Evolutionary conservation across 768 basidiomycete species (phyloP).

Genomic region (Tylopilus felleus): DNA sequence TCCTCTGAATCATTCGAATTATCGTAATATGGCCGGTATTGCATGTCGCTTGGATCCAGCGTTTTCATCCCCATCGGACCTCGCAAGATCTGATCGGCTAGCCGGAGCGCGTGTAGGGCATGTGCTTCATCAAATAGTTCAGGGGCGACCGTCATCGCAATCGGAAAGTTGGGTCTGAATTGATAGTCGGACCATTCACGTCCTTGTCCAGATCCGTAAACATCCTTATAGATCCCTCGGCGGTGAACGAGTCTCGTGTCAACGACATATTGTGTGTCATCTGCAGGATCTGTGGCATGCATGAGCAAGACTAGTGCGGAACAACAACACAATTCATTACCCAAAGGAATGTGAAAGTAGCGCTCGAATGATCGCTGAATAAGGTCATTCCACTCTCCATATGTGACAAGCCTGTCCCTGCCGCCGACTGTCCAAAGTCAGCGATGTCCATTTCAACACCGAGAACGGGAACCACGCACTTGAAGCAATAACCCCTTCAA

Average conservation of each 20-base stretch:
- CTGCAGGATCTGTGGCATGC: constrained; percentile 51
- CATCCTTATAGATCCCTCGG: constrained; percentile 98
- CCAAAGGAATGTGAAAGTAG: constrained; percentile 83
- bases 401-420: constrained; percentile 66
- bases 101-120: constrained; percentile 72
- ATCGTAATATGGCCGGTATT: constrained; percentile 90
- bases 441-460: neutral
- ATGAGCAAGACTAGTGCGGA: neutral
- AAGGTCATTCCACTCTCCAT: constrained; percentile 85
- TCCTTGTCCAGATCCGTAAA: constrained; percentile 82
- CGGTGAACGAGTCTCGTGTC: constrained; percentile 73
- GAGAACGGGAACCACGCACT: constrained; percentile 47
- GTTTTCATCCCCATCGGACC: constrained; percentile 96
- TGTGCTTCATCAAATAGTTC: constrained; percentile 84
- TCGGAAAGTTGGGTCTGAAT: constrained; percentile 87
- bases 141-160: constrained; percentile 96
- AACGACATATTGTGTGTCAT: constrained; percentile 70
- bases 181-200: constrained; percentile 98
- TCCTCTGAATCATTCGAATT: constrained; percentile 93
- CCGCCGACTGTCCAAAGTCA: constrained; percentile 57
- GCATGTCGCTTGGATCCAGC: constrained; percentile 79
- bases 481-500: constrained; percentile 79
- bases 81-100: constrained; percentile 81
- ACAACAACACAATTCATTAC: constrained; percentile 35
- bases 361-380: constrained; percentile 87